These are phyloP conservation scores for Pseudozyma sp. DNA, from an alignment of 1,284 basidiomycete genomes.

Conservation along the genomic window DNA sequence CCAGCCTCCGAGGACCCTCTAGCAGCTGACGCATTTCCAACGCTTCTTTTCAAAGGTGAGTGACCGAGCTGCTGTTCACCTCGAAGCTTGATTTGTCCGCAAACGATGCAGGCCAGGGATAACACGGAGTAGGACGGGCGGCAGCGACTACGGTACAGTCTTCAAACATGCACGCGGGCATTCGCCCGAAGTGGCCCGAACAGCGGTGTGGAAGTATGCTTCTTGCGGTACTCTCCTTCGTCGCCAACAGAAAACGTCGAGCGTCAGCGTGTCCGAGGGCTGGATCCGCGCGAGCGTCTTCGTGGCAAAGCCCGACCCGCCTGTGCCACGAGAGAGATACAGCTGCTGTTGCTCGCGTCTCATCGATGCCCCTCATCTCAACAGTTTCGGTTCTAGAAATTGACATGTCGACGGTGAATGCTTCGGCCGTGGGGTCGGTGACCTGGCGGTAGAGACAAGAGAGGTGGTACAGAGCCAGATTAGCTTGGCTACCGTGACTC, in stretches of 20 bases:
- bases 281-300: not conserved
- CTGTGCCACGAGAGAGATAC: no score
- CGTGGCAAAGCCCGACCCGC: no score
- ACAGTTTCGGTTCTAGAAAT: no score
- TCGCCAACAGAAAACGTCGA: no score
- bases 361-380: no score
- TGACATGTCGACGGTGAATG: no score
- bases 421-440: no score
- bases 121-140: not conserved
- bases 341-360: no score
- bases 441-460: no score
- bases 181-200: conserved; percentile 26
- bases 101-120: not conserved
- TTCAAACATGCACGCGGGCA: conserved; percentile 1
- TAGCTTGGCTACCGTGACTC: not conserved
- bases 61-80: not conserved
- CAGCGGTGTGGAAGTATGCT: not conserved
- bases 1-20: not conserved
- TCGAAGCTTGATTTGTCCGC: not conserved
- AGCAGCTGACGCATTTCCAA: not conserved
- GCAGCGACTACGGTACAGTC: not conserved
- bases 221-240: not conserved
- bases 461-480: not conserved
- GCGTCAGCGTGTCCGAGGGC: not conserved
- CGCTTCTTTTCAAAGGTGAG: not conserved